These are phyloP conservation scores for Daldinia sp. DNA, from an alignment of 2,329 filamentous ascomycete species.

Conservation along the genomic window DNA sequence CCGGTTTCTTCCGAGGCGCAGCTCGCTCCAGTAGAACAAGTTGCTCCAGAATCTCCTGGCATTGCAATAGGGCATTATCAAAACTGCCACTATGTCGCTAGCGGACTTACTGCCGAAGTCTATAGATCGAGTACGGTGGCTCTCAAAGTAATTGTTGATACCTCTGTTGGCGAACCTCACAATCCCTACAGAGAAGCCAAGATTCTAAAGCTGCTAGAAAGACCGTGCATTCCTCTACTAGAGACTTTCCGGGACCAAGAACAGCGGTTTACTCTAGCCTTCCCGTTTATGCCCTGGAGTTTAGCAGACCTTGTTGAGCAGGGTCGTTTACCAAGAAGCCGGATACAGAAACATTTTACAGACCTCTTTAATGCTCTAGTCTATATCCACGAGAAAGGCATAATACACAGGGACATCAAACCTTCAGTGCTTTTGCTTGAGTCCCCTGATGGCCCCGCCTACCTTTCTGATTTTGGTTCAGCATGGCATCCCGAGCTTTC, in stretches of 20 bases:
- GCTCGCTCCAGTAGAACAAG: constrained; percentile 12
- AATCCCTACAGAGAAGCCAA: constrained; percentile 83
- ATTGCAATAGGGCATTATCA: constrained; percentile 66
- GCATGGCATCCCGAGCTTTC: constrained; percentile 78
- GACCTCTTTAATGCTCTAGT: constrained; percentile 78
- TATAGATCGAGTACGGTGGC: constrained; percentile 77
- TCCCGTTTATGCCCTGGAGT: constrained; percentile 84
- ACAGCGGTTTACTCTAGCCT: constrained; percentile 80
- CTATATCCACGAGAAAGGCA: constrained; percentile 77
- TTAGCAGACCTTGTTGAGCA: constrained; percentile 75
- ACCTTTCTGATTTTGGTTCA: constrained; percentile 91
- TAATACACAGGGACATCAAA: constrained; percentile 95
- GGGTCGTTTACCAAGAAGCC: constrained; percentile 52
- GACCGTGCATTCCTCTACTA: constrained; percentile 73
- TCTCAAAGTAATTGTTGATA: constrained; percentile 86
- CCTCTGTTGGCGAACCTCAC: constrained; percentile 81
- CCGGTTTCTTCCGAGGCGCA: constrained; percentile 43
- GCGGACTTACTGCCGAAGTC: constrained; percentile 84
- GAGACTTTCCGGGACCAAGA: constrained; percentile 79
- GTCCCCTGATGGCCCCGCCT: constrained; percentile 76
- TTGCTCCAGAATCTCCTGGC: constrained; percentile 49
- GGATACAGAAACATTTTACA: constrained; percentile 62
- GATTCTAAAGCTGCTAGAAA: constrained; percentile 72
- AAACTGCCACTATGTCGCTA: constrained; percentile 67
- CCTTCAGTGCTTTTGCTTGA: constrained; percentile 86